phyloP scores from a whole-genome alignment of 192 early-diverging fungal species.

The Linnemannia elongata region DNA sequence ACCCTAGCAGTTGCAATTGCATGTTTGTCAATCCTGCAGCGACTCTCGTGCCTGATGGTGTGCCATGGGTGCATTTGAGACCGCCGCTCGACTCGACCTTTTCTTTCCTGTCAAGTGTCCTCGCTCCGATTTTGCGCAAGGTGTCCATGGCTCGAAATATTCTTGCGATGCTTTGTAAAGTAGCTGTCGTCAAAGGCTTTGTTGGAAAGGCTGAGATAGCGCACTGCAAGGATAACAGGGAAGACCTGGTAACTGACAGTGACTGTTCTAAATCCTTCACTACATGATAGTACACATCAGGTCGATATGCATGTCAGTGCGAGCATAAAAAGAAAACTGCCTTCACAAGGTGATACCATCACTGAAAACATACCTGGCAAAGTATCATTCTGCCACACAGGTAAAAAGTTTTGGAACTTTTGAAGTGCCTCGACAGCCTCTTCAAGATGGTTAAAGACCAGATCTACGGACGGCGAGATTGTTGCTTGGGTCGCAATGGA shows the following conservation, averaged over 20 bases:
- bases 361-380: slow-evolving; percentile 10
- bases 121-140: slow-evolving; percentile 37
- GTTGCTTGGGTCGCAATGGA: background rate
- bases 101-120: slow-evolving; percentile 21
- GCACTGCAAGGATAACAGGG: background rate
- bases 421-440: slow-evolving; percentile 20
- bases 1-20: background rate
- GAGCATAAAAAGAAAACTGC: background rate
- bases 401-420: slow-evolving; percentile 29
- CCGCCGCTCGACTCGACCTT: background rate
- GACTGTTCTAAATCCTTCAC: background rate
- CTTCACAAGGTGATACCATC: background rate
- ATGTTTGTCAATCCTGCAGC: background rate
- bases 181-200: background rate
- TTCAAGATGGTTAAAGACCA: background rate
- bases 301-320: background rate
- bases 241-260: background rate
- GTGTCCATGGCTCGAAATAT: slow-evolving; percentile 49
- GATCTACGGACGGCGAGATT: background rate
- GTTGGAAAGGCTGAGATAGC: slow-evolving; percentile 4
- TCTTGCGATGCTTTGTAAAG: slow-evolving; percentile 35
- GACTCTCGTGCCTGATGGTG: background rate
- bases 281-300: background rate
- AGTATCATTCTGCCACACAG: slow-evolving; percentile 8
- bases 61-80: background rate